Evolutionary conservation across 768 basidiomycete genomes (phyloP).

Genomic region (Termitomyces bulborhizus): DNA sequence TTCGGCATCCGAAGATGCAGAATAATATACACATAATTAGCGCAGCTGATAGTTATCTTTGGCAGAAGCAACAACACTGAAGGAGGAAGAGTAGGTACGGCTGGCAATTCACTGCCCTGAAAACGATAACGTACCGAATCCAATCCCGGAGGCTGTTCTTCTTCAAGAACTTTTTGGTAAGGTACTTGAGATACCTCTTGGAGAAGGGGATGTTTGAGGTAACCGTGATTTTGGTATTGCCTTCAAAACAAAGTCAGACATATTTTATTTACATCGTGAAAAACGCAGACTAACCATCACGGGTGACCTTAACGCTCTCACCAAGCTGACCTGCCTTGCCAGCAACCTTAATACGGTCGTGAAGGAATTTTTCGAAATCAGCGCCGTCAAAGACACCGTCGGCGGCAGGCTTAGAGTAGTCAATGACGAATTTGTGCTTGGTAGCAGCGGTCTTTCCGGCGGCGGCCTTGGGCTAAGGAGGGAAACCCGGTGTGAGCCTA

Average conservation of each 20-base stretch:
- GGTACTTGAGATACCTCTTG: conserved; percentile 96
- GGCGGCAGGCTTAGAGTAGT: conserved; percentile 76
- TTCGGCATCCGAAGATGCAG: too few relatives aligned
- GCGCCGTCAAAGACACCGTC: conserved; percentile 52
- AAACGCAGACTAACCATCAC: conserved; percentile 62
- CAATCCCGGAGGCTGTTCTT: conserved; percentile 95
- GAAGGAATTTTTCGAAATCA: conserved; percentile 79
- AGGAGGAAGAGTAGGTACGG: neutral
- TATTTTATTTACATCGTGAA: neutral
- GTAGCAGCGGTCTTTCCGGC: conserved; percentile 43
- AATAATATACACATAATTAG: too few relatives aligned
- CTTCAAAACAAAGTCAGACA: conserved; percentile 27
- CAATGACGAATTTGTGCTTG: conserved; percentile 79
- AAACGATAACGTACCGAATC: conserved; percentile 62
- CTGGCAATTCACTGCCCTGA: neutral
- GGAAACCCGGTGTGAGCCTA: conserved; percentile 61
- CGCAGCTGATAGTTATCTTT: conserved; percentile 93
- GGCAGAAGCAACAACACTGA: conserved; percentile 82
- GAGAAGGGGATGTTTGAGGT: conserved; percentile 87
- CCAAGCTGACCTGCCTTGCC: conserved; percentile 90
- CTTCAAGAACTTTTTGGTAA: conserved; percentile 99
- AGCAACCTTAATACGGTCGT: conserved; percentile 91
- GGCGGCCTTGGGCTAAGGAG: conserved; percentile 52
- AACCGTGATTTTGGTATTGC: conserved; percentile 78
- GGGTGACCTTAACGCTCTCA: conserved; percentile 79